Evolutionary conservation across 1,284 basidiomycete genomes (phyloP), one percentile per base, ranked within the genome.

Genomic region (Moesziomyces sp.): DNA sequence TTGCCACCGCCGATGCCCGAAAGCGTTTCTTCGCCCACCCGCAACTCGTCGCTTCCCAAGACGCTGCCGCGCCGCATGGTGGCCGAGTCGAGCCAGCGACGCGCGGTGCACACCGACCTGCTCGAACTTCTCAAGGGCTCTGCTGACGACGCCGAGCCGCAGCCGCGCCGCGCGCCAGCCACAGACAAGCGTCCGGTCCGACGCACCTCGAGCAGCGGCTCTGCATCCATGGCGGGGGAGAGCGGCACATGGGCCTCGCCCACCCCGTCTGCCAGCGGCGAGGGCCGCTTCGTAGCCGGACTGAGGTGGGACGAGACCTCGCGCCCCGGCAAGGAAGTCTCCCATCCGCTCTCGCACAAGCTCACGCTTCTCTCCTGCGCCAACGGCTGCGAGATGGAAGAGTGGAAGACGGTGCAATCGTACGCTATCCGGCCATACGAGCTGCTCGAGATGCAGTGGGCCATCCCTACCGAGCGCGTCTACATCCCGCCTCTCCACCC

Each of bases 361-460:
- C 78, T 66, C 33, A 50, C 65, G 5, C 52, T 80, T 18, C 51
- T 76, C 7, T 79, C 78, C 0, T 55, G 58, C 16, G 59, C 77
- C 13, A 79, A 71, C 46, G 78, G 78, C 8, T 61, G 59, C 35
- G 54, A 76, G 35, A 26, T 80, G 50, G 72, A 80, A 28, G 77
- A 79, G 30, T 79, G 74, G 72, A 64, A 69, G 47, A 79, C 78
- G 35, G 63, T 72, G 1, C 68, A 72, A 3, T 57, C 71, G 14
- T 79, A 52, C 40, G 44, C 49, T 21, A 19, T 80, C 3, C 49
- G 78, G 13, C 73, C 78, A 4, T 80, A 65, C 50, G 78, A 80
- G 38, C 54, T 80, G 46, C 47, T 80, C 26, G 72, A 79, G 48
- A 5, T 80, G 56, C 78, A 80, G 46, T 76, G 66, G 60, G 35